phyloP scores from a whole-genome alignment of 495 filamentous ascomycete genomes.

The Penicillium longicatenatum region DNA sequence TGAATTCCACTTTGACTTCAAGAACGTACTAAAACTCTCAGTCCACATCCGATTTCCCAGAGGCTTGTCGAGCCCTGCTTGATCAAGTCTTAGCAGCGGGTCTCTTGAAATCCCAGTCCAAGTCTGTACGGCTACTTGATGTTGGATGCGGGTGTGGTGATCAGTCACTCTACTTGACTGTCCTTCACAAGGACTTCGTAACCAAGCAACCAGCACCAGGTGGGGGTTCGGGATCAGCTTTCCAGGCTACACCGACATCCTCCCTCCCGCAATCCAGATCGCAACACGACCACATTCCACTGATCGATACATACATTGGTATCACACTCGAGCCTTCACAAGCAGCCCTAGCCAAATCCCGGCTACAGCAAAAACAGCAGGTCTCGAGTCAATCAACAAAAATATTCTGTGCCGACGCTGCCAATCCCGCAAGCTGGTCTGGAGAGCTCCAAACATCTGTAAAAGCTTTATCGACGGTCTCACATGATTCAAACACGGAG shows the following conservation, averaged over 20 bases:
- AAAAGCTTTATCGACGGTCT: background rate
- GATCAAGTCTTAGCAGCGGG: slow-evolving; percentile 42
- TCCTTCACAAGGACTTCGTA: background rate
- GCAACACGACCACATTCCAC: background rate
- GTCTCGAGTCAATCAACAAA: slow-evolving; percentile 10
- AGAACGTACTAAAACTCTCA: slow-evolving; percentile 12
- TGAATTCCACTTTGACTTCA: background rate
- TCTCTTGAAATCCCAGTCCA: slow-evolving; percentile 21
- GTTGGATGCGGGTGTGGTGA: slow-evolving; percentile 55
- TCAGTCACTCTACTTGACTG: slow-evolving; percentile 39
- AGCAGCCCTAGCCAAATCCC: slow-evolving; percentile 29
- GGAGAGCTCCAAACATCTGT: slow-evolving; percentile 24
- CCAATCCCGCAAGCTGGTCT: slow-evolving; percentile 31
- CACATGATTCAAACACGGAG: background rate
- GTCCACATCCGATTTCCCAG: slow-evolving; percentile 35
- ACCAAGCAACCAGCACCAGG: background rate
- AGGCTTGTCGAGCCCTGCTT: slow-evolving; percentile 45
- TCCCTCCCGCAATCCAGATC: background rate
- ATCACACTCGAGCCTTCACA: slow-evolving; percentile 42
- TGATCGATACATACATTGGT: slow-evolving; percentile 43
- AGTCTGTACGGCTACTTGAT: slow-evolving; percentile 39
- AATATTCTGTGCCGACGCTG: slow-evolving; percentile 37
- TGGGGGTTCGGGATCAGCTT: background rate
- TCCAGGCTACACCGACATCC: background rate
- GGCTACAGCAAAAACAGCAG: slow-evolving; percentile 11